Conservation (phyloP, 2,329 filamentous ascomycete species). For the Pseudogymnoascus sp. region DNA sequence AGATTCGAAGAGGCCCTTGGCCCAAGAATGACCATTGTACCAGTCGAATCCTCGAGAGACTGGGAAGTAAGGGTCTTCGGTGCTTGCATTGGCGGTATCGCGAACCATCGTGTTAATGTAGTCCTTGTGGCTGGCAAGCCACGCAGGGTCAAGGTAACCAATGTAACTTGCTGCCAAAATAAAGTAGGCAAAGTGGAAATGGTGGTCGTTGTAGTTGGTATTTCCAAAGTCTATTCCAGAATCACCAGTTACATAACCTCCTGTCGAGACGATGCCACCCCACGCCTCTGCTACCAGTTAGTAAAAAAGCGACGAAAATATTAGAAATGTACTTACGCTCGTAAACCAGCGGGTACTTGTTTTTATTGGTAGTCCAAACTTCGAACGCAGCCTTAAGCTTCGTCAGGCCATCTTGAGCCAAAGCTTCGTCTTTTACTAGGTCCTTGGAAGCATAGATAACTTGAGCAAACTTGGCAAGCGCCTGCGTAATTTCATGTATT, state of each 20-base stretch:
- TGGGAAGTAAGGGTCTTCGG: constrained; percentile 67
- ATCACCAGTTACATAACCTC: constrained; percentile 62
- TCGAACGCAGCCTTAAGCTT: constrained; percentile 60
- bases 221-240: constrained; percentile 80
- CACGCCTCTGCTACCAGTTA: constrained; percentile 46
- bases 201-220: constrained; percentile 70
- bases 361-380: constrained; percentile 58
- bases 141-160: constrained; percentile 65
- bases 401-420: constrained; percentile 50
- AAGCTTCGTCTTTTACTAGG: constrained; percentile 48
- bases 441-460: constrained; percentile 59
- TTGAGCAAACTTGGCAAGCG: constrained; percentile 66
- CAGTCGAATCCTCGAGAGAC: constrained; percentile 82
- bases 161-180: constrained; percentile 81
- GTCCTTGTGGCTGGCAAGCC: constrained; percentile 64
- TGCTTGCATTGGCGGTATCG: constrained; percentile 70
- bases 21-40: constrained; percentile 93
- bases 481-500: constrained; percentile 33
- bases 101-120: constrained; percentile 81
- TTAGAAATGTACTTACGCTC: constrained; percentile 40
- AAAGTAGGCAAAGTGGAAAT: constrained; percentile 81
- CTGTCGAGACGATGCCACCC: constrained; percentile 74
- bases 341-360: constrained; percentile 58
- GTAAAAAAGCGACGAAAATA: not conserved
- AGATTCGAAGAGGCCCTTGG: constrained; percentile 65